These are phyloP conservation scores for Verticillium longisporum DNA, from an alignment of 2,329 filamentous ascomycete genomes.

Conservation along the genomic window DNA sequence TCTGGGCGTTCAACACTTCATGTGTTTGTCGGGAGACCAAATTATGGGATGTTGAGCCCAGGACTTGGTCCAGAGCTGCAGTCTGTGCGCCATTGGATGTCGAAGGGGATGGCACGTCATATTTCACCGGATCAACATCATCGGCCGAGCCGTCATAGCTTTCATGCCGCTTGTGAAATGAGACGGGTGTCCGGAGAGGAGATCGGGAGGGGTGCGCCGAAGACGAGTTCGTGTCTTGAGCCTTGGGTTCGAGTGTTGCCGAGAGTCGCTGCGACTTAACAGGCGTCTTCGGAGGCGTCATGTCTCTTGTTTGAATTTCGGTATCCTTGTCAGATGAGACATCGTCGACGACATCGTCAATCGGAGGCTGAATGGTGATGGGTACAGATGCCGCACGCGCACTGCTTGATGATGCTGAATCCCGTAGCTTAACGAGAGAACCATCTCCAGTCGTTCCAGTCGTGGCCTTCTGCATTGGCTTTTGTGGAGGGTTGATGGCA, in stretches of 20 bases:
- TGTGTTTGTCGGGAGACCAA: conserved; percentile 1
- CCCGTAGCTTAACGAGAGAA: not conserved
- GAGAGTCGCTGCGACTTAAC: not conserved
- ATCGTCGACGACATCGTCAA: not conserved
- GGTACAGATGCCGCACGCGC: conserved; percentile 5
- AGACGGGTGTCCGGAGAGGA: not conserved
- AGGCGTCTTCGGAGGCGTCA: not conserved
- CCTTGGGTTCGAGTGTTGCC: not conserved
- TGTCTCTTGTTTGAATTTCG: not conserved
- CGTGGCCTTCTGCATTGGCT: not conserved
- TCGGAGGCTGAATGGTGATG: conserved; percentile 4
- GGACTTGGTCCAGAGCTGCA: not conserved
- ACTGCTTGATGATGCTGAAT: not conserved
- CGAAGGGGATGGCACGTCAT: not conserved
- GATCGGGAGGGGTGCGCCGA: not conserved
- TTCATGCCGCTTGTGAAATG: not conserved
- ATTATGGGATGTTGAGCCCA: not conserved
- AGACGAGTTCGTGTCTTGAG: not conserved
- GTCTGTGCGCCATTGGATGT: not conserved
- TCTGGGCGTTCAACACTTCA: not conserved
- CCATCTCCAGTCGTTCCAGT: not conserved
- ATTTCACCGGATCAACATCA: conserved; percentile 1
- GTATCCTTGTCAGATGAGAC: not conserved
- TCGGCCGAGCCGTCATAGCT: not conserved
- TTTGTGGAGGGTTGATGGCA: not conserved